Evolutionary conservation across 495 filamentous ascomycete species (phyloP).

Genomic region (Trichocladium uniseriatum): DNA sequence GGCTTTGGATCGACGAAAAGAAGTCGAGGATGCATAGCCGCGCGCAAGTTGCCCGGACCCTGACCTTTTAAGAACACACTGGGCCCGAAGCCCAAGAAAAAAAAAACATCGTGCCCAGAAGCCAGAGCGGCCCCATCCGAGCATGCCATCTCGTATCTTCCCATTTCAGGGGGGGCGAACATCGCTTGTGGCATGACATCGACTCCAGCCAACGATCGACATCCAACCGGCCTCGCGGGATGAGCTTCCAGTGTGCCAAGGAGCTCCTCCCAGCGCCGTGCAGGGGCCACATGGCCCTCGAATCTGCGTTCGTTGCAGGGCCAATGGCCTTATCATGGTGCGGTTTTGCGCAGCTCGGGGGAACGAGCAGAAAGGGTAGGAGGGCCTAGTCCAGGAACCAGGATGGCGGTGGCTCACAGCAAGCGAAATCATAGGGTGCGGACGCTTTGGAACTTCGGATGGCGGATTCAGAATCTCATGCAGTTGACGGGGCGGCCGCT

Average conservation of each 20-base stretch:
- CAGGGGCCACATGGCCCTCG: constrained; percentile 1
- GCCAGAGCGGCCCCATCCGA: constrained; percentile 7
- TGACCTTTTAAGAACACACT: not conserved
- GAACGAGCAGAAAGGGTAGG: not conserved
- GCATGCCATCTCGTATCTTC: not conserved
- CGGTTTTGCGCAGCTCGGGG: not conserved
- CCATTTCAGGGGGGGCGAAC: not conserved
- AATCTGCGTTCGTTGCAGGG: not conserved
- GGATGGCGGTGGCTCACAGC: constrained; percentile 2
- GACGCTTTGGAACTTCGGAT: not conserved
- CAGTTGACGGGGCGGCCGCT: not conserved
- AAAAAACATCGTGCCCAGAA: no score
- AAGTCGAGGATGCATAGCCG: not conserved
- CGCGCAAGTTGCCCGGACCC: not conserved
- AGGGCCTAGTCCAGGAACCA: not conserved
- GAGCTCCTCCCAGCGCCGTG: not conserved
- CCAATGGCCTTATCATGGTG: not conserved
- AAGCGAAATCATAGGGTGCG: constrained; percentile 20
- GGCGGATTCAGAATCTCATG: constrained; percentile 19
- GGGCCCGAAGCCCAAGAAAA: not conserved
- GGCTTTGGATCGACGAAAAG: not conserved
- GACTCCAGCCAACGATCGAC: not conserved
- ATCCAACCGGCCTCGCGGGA: constrained; percentile 17
- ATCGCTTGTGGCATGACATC: constrained; percentile 1
- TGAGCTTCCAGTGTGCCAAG: constrained; percentile 6